Base-by-base conservation (phyloP, 169 alveolate genomes). In the Eimeria maxima region DNA sequence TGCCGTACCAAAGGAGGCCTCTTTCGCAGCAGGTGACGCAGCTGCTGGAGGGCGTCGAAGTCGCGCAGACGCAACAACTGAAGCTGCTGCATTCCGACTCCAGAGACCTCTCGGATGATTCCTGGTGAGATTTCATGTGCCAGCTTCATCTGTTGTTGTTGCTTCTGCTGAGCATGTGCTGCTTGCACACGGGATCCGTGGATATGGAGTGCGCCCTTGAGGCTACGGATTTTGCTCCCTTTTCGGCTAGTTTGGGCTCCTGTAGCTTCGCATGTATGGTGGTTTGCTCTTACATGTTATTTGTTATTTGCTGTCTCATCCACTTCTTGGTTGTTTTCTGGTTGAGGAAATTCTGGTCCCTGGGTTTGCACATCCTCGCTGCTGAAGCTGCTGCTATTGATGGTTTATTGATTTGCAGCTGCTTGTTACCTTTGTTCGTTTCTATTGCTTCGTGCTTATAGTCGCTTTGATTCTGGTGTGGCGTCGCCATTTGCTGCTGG, bases 1-100 rank as follows among this genome's bases (percentile, higher is more conserved):
- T 89, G 45, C 87, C 78, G 53, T 69, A 89, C 33, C 95, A 89
- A 29, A 16, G 95, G 53, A 73, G 87, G 69, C 95, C 95, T 24
- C 86, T 89, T 16, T 89, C 24, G 44, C 95, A 89, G 45, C 95
- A 89, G 27, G 78, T 89, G 73, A 73, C 50, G 57, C 47, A 73
- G 55, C 84, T 89, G 73, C 86, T 89, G 55, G 78, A 89, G 53
- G 95, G 95, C 2, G 86, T 38, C 22, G 95, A 89, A 38, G 95
- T 89, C 44, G 74, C 78, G 69, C 84, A 89, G 86, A 89, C 87
- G 13, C 95, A 89, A 38, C 73, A 67, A 67, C 73, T 89, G 16
- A 44, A 89, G 47, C 86, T 89, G 38, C 95, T 89, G 5, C 53
- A 42, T 42, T 33, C 87, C 29, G 57, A 42, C 27, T 89, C 87